Evolutionary conservation across 2,329 filamentous ascomycete genomes (phyloP).

Genomic region (Grosmannia huntii): DNA sequence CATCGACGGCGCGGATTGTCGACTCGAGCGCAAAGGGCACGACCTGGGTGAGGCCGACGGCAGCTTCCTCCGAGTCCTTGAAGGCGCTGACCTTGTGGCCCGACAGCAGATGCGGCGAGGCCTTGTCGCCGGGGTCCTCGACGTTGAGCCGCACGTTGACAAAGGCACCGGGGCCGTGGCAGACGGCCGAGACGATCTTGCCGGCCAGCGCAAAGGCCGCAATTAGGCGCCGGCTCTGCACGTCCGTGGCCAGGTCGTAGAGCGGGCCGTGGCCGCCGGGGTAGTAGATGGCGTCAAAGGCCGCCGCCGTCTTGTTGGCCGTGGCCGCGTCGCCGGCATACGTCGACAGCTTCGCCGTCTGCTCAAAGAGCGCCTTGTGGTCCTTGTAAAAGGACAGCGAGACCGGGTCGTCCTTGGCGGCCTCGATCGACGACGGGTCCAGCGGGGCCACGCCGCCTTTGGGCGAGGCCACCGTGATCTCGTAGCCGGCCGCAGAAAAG

Average conservation of each 20-base stretch:
- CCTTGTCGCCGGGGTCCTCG: conserved; percentile 11
- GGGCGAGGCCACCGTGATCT: conserved; percentile 48
- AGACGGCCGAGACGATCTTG: conserved; percentile 54
- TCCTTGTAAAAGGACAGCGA: conserved; percentile 41
- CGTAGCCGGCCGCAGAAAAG: conserved; percentile 35
- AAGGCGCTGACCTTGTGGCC: conserved; percentile 48
- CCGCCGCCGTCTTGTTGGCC: conserved; percentile 15
- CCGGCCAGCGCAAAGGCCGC: conserved; percentile 46
- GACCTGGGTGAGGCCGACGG: conserved; percentile 22
- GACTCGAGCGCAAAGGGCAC: conserved; percentile 51
- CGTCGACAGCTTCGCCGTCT: conserved; percentile 43
- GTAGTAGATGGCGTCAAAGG: conserved; percentile 14
- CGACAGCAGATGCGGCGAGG: conserved; percentile 40
- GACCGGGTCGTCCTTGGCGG: conserved; percentile 39
- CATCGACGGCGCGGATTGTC: conserved; percentile 33
- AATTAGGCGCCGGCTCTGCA: conserved; percentile 45
- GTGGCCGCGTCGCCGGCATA: conserved; percentile 32
- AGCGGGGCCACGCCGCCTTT: conserved; percentile 48
- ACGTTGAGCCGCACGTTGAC: conserved; percentile 36
- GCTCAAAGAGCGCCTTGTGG: conserved; percentile 48
- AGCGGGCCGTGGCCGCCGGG: conserved; percentile 49
- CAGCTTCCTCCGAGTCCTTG: conserved; percentile 42
- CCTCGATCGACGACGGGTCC: conserved; percentile 43
- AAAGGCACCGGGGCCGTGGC: conserved; percentile 55
- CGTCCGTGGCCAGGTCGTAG: conserved; percentile 50